Evolutionary conservation across 148 eudicot genomes (phyloP).

Genomic region (Euryodendron excelsum): DNA sequence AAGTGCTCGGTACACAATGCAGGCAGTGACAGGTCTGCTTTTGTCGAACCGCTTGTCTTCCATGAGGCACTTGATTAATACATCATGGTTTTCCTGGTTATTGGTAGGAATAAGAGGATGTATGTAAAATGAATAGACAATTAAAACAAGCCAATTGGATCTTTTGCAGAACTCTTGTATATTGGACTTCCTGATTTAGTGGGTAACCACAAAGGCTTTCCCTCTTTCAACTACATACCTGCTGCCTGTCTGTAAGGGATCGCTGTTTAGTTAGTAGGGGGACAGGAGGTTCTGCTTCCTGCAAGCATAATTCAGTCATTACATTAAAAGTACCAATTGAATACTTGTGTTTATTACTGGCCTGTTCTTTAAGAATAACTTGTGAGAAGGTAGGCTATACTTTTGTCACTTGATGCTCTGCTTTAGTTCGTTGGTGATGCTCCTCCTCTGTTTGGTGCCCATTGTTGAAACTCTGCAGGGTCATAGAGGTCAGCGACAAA

Average conservation of each 20-base stretch:
- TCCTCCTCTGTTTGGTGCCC: conserved; percentile 30
- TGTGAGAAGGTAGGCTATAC: conserved; percentile 12
- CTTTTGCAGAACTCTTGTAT: neutral
- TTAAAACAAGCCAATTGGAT: neutral
- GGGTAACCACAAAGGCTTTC: neutral
- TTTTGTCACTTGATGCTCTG: conserved; percentile 22
- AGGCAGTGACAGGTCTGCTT: conserved; percentile 89
- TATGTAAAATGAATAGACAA: neutral
- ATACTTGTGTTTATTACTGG: neutral
- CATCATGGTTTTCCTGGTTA: conserved; percentile 84
- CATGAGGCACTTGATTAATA: conserved; percentile 75
- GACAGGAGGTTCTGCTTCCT: conserved; percentile 34
- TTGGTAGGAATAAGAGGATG: neutral
- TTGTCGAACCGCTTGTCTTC: conserved; percentile 84
- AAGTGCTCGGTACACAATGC: conserved; percentile 81
- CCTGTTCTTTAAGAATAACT: neutral
- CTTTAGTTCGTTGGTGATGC: conserved; percentile 21
- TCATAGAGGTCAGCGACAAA: conserved; percentile 12
- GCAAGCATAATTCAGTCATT: conserved; percentile 19
- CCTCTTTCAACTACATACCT: conserved; percentile 45
- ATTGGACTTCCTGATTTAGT: neutral
- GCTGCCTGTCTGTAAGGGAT: conserved; percentile 88
- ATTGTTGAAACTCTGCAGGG: conserved; percentile 39
- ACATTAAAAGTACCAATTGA: neutral
- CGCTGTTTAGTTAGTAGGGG: conserved; percentile 61